Percentiles rank a stretch among this genome's conserved stretches.
phyloP scores from a whole-genome alignment of 306 rosid genomes.

The Echinosophora koreensis region DNA sequence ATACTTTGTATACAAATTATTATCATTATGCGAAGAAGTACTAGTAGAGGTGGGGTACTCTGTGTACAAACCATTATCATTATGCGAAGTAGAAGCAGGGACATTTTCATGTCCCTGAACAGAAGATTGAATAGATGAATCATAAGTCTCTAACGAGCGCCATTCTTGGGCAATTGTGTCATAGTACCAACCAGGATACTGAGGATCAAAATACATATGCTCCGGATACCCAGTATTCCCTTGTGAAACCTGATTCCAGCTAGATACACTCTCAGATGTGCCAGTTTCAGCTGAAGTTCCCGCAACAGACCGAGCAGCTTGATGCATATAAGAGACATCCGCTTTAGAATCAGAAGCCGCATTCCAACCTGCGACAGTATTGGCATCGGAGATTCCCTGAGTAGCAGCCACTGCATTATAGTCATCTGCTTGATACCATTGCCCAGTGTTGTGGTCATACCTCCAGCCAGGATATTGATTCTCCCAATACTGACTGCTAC shows the following conservation, averaged over 20 bases:
- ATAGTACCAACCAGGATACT: conserved; percentile 84
- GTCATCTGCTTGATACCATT: conserved; percentile 81
- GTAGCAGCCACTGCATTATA: conserved; percentile 44
- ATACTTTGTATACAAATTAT: conserved; percentile 52
- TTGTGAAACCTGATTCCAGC: conserved; percentile 66
- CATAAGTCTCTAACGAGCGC: conserved; percentile 69
- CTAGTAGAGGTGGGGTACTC: conserved; percentile 50
- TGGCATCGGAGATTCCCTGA: conserved; percentile 50
- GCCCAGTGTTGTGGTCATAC: conserved; percentile 65
- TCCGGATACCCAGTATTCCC: conserved; percentile 74
- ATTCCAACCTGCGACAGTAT: conserved; percentile 51
- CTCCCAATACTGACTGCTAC: conserved; percentile 74
- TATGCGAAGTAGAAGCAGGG: conserved; percentile 49
- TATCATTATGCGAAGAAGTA: conserved; percentile 42
- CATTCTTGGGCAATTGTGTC: conserved; percentile 78
- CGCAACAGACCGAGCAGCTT: conserved; percentile 55
- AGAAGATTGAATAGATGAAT: conserved; percentile 58
- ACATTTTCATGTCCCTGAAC: conserved; percentile 61
- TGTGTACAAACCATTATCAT: conserved; percentile 46
- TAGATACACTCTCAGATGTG: conserved; percentile 54
- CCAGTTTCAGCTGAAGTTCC: conserved; percentile 68
- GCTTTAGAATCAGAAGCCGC: conserved; percentile 55
- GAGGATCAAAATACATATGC: conserved; percentile 84
- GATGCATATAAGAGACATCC: conserved; percentile 67
- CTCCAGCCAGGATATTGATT: conserved; percentile 88